These are phyloP conservation scores for Hyphopichia buzzinii DNA, from an alignment of 1,139 yeast genomes.

Conservation along the genomic window DNA sequence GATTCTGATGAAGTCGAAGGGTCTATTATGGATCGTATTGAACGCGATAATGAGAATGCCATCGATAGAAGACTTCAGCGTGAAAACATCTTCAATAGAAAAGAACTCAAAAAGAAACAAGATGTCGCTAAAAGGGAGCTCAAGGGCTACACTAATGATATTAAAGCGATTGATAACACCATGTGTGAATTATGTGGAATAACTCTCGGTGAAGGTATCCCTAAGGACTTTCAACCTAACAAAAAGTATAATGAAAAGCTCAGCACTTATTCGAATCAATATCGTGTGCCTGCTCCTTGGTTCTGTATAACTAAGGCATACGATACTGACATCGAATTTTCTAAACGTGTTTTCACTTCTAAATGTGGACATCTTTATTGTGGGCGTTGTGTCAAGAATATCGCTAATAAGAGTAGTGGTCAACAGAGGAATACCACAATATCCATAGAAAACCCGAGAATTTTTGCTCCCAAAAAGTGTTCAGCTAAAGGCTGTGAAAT, in stretches of 20 bases:
- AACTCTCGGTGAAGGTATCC: conserved; percentile 68
- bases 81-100: conserved; percentile 32
- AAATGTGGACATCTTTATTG: conserved; percentile 86
- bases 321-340: conserved; percentile 56
- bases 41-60: conserved; percentile 38
- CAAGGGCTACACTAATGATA: conserved; percentile 37
- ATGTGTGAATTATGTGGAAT: conserved; percentile 73
- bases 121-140: conserved; percentile 20
- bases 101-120: conserved; percentile 28
- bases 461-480: conserved; percentile 52
- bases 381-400: conserved; percentile 74
- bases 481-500: conserved; percentile 40
- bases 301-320: conserved; percentile 51
- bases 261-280: conserved; percentile 26
- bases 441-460: conserved; percentile 43
- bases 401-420: conserved; percentile 39
- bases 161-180: conserved; percentile 27
- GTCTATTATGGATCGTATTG: conserved; percentile 41
- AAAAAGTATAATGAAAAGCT: conserved; percentile 25
- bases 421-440: conserved; percentile 13
- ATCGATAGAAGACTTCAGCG: conserved; percentile 31
- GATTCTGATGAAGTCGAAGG: conserved; percentile 20
- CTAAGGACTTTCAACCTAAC: conserved; percentile 44
- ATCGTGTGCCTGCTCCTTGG: conserved; percentile 60
- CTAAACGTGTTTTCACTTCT: conserved; percentile 66